phyloP scores from a whole-genome alignment of 768 basidiomycete species.

The Steccherinum ochraceum region DNA sequence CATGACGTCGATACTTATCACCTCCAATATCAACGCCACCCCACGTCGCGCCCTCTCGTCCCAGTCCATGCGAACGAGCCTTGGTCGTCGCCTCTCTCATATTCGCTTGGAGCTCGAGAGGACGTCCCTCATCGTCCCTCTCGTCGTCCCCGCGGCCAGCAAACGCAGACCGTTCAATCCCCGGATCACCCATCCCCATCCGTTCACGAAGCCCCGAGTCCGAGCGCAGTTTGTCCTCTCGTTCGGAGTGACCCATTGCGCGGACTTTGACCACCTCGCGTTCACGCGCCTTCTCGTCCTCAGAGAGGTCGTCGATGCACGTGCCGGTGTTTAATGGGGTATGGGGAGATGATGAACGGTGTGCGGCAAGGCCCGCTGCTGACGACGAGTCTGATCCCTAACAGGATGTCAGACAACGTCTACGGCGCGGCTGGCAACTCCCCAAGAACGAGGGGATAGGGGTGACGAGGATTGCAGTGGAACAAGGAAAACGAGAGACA shows the following conservation, averaged over 20 bases:
- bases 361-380: no score
- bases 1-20: constrained; percentile 6
- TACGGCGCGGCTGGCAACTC: background rate
- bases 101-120: constrained; percentile 17
- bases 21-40: constrained; percentile 10
- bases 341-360: no score
- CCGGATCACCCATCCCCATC: background rate
- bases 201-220: background rate
- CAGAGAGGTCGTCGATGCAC: background rate
- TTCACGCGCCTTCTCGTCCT: background rate
- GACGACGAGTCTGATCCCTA: background rate
- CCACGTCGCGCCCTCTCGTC: constrained; percentile 13
- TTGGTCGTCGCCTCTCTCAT: constrained; percentile 11
- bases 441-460: background rate
- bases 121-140: background rate
- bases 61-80: constrained; percentile 18
- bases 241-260: background rate
- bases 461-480: background rate
- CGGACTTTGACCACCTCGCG: background rate
- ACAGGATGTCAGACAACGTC: background rate
- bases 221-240: background rate
- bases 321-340: background rate
- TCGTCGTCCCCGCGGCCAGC: background rate
- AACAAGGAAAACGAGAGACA: no score
- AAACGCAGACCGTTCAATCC: no score